A percentile compares a stretch with the other conserved stretches of the same genome.
Conservation (phyloP, 2,329 filamentous ascomycete species). For the Lecanoromycetidae sp. region DNA sequence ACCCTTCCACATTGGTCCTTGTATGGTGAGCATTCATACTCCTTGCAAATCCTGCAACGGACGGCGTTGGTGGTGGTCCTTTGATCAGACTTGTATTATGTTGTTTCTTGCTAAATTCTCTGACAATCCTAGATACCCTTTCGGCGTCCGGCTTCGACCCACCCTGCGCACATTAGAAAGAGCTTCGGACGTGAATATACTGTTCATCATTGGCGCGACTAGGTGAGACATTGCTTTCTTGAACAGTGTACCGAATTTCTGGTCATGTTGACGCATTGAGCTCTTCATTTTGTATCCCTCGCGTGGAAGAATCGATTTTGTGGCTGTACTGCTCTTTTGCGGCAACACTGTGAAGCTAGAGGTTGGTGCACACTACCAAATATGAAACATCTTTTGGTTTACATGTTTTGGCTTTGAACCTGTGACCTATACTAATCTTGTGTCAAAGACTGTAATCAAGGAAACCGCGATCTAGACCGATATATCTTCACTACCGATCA, state of each 20-base stretch:
- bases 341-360: no score
- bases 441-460: conserved; percentile 2
- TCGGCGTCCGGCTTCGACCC: background rate
- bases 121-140: conserved; percentile 4
- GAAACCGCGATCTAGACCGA: background rate
- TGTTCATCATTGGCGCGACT: conserved; percentile 8
- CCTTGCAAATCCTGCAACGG: background rate
- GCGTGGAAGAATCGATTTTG: no score
- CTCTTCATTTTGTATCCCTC: no score
- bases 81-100: background rate
- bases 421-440: background rate
- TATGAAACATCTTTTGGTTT: no score
- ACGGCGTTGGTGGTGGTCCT: background rate
- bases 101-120: background rate
- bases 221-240: conserved; percentile 1
- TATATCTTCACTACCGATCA: no score
- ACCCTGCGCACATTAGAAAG: conserved; percentile 1
- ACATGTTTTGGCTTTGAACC: background rate
- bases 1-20: background rate
- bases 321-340: no score
- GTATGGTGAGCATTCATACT: background rate
- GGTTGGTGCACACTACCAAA: no score
- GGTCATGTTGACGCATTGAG: no score
- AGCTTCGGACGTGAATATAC: background rate
- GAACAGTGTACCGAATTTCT: no score